Percentiles rank a stretch among this genome's conserved stretches.
Evolutionary conservation across 768 basidiomycete genomes (phyloP).

Genomic region (Xerocomus brunneocitrinus): DNA sequence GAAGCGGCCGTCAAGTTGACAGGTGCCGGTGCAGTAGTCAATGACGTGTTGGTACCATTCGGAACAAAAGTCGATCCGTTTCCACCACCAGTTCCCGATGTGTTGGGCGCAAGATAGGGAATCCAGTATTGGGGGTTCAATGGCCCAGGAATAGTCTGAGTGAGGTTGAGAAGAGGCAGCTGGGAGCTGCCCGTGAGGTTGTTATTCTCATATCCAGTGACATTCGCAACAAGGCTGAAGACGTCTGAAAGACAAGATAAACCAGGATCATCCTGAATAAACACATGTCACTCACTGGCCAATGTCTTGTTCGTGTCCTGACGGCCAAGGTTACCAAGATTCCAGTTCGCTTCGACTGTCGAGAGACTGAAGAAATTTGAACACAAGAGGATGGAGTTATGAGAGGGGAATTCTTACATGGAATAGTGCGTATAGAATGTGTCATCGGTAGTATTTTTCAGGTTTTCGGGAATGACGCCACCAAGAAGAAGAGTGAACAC

Average conservation of each 20-base stretch:
- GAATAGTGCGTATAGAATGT: conserved; percentile 61
- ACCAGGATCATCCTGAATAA: neutral
- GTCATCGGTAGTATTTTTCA: conserved; percentile 43
- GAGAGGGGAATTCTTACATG: conserved; percentile 10
- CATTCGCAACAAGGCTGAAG: conserved; percentile 45
- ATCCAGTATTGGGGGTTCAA: conserved; percentile 36
- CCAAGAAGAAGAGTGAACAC: conserved; percentile 43
- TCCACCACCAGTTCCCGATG: conserved; percentile 35
- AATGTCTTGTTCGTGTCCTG: conserved; percentile 45
- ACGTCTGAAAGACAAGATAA: conserved; percentile 35
- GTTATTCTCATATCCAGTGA: conserved; percentile 42
- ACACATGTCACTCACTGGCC: conserved; percentile 4
- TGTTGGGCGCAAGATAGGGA: conserved; percentile 40
- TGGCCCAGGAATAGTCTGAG: conserved; percentile 37
- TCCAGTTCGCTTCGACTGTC: conserved; percentile 58
- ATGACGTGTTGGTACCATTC: conserved; percentile 25
- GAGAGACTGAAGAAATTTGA: conserved; percentile 32
- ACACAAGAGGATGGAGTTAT: neutral
- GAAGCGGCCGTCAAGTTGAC: conserved; percentile 35
- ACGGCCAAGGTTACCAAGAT: conserved; percentile 52
- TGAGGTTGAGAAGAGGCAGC: conserved; percentile 37
- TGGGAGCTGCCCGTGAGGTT: conserved; percentile 25
- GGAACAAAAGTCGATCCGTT: conserved; percentile 37
- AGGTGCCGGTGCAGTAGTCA: conserved; percentile 33
- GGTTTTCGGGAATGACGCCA: conserved; percentile 37